phyloP scores from a whole-genome alignment of 352 stramenopile species.

The Thalassiosira livingstoniorum region DNA sequence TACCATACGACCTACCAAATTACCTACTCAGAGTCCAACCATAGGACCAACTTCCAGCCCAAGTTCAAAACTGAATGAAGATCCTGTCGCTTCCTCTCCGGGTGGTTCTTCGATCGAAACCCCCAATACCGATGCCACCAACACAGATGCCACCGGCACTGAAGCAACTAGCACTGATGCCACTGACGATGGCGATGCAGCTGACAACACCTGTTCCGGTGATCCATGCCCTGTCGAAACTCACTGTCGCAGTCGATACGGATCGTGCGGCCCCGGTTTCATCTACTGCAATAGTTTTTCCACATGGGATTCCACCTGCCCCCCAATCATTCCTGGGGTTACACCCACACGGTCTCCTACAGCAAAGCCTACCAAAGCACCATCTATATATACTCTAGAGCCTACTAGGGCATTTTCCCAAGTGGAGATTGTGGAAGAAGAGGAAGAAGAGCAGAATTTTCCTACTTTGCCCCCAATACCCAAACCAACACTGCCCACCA shows the following conservation, averaged over 20 bases:
- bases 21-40: neutral
- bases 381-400: neutral
- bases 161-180: neutral
- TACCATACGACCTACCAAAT: slow-evolving; percentile 3
- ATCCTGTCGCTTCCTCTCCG: slow-evolving; percentile 20
- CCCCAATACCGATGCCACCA: neutral
- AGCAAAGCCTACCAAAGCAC: slow-evolving; percentile 25
- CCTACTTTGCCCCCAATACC: slow-evolving; percentile 43
- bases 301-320: slow-evolving; percentile 52
- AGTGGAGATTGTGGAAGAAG: neutral
- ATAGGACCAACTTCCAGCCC: no score
- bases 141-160: slow-evolving; percentile 2
- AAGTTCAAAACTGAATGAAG: slow-evolving; percentile 41
- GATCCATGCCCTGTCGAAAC: slow-evolving; percentile 57
- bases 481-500: slow-evolving; percentile 42
- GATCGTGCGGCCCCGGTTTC: slow-evolving; percentile 61
- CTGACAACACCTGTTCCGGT: slow-evolving; percentile 49
- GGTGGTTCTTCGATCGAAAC: neutral
- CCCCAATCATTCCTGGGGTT: slow-evolving; percentile 31
- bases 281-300: slow-evolving; percentile 56
- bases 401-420: slow-evolving; percentile 4
- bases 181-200: neutral
- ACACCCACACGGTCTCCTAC: slow-evolving; percentile 45
- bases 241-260: slow-evolving; percentile 63
- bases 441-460: neutral